Evolutionary conservation across 208 protist genomes (phyloP), one percentile per base, ranked within the genome.

Genomic region (Naegleria fowleri): DNA sequence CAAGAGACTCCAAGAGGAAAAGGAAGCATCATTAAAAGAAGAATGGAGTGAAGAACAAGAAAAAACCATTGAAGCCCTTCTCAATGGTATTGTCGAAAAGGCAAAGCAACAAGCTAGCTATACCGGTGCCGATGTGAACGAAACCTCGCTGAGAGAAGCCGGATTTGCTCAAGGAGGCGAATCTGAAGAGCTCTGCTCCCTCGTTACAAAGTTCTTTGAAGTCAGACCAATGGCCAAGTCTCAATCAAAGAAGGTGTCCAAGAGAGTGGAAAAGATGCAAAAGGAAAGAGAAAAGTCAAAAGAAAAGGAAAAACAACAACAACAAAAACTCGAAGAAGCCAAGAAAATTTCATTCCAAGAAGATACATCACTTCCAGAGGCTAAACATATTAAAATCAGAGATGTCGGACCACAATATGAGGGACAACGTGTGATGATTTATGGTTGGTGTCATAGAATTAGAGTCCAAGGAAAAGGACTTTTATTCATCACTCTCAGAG

Each of bases 401-500:
- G 7, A 88, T 19, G 39, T 51, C 1, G 43, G 43, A 1, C 19
- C 19, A 39, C 16, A 88, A 7, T 58, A 33, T 58, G 83, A 75
- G 7, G 94, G 91, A 33, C 22, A 94, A 39, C 91, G 95, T 40
- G 93, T 98, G 9, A 52, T 91, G 29, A 90, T 98, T 6, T 87
- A 55, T n/a, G 97, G 95, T 33, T 98, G 97, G 97, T 92, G 96
- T 29, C 94, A 96, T 67, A 86, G 86, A 25, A 2, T 96, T 19
- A 90, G 97, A 59, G 59, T 83, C 22, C 94, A 97, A 90, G 91
- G 92, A 38, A 94, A 95, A 39, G 33, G 15, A 25, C 79, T 97
- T 43, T 67, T 94, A 25, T 98, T 98, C 90, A n/a, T 98, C 0
- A 92, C 93, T 3, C 59, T 98, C 3, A 86, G 97, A 90, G 96